Evolutionary conservation across 2,329 filamentous ascomycete genomes (phyloP), one percentile per base, ranked within the genome.

Genomic region (Lachnum nothofagi): DNA sequence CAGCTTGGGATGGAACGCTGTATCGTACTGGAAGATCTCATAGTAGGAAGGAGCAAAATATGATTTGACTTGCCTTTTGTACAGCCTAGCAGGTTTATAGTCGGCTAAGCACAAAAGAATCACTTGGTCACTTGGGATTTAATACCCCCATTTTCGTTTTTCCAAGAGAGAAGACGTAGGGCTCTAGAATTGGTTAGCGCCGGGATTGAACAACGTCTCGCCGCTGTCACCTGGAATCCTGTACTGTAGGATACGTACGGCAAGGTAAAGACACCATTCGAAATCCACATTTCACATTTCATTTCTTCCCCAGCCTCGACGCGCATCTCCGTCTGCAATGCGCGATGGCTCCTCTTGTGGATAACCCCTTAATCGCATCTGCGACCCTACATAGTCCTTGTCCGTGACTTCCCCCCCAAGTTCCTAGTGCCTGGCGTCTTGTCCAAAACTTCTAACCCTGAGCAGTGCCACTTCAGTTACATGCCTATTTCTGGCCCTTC

Each of bases 401-500:
- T 65, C 25, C 35, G 63, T 56, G 35, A 20, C 34, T 10, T 10
- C n/a, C 38, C 24, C 12, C 16, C 7, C 4, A 9, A 25, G 8
- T 39, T 12, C 22, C 29, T 14, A 35, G 8, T 16, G 22, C 19
- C 16, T 17, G n/a, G n/a, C n/a, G n/a, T n/a, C n/a, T n/a, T n/a
- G n/a, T n/a, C n/a, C n/a, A 12, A 41, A 39, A 43, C 53, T 45
- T 25, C 46, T 55, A 53, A 58, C 42, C 19, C 17, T 25, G 34
- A 17, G 38, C 29, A 65, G 63, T 95, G 56, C 83, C 90, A 27
- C 70, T 86, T 56, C 81, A 86, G 65, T 75, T 94, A 53, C 91
- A 95, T 69, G 74, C 88, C 60, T 98, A 98, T 67, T 72, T 95
- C 61, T 95, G 89, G 88, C 93, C 93, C 0, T 98, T 96, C 65